Percentiles rank a stretch among this genome's conserved stretches.
phyloP scores from a whole-genome alignment of 2,329 filamentous ascomycete species.

The Diaporthe citri region DNA sequence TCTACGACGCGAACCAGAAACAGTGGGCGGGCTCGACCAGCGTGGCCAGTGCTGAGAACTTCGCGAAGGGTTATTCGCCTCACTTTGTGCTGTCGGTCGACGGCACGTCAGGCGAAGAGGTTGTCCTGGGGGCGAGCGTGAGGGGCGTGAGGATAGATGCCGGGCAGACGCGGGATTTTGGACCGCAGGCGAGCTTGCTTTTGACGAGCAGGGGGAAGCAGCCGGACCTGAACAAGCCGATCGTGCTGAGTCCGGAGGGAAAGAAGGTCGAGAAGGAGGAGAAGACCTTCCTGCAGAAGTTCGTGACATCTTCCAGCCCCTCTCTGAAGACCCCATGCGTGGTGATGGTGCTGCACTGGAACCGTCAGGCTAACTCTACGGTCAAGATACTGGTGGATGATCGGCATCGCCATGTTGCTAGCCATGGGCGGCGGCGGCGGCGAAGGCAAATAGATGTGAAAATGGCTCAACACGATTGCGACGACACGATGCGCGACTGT shows the following conservation, averaged over 20 bases:
- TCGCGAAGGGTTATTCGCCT: slow-evolving; percentile 72
- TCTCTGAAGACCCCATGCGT: background rate
- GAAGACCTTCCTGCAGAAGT: slow-evolving; percentile 78
- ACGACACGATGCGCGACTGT: background rate
- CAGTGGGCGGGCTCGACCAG: slow-evolving; percentile 68
- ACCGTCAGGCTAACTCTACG: slow-evolving; percentile 44
- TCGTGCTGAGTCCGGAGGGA: slow-evolving; percentile 72
- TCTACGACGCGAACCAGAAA: slow-evolving; percentile 62
- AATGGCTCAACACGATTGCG: slow-evolving; percentile 20
- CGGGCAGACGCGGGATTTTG: slow-evolving; percentile 74
- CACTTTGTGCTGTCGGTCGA: slow-evolving; percentile 67
- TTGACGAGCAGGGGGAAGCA: slow-evolving; percentile 63
- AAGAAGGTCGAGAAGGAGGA: slow-evolving; percentile 68
- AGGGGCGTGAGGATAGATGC: slow-evolving; percentile 73
- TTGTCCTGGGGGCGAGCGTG: slow-evolving; percentile 63
- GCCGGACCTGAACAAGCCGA: slow-evolving; percentile 73
- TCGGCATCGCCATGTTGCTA: slow-evolving; percentile 67
- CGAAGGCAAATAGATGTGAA: slow-evolving; percentile 61
- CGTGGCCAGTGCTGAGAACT: slow-evolving; percentile 67
- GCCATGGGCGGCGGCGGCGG: slow-evolving; percentile 65
- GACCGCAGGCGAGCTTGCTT: slow-evolving; percentile 68
- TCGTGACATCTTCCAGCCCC: slow-evolving; percentile 48
- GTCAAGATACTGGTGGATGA: slow-evolving; percentile 75
- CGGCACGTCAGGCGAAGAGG: slow-evolving; percentile 49
- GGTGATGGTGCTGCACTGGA: background rate